A percentile compares a stretch with the other conserved stretches of the same genome.
Evolutionary conservation across 1,139 yeast species (phyloP).

Genomic region (Protomyces lactucae-debilis): DNA sequence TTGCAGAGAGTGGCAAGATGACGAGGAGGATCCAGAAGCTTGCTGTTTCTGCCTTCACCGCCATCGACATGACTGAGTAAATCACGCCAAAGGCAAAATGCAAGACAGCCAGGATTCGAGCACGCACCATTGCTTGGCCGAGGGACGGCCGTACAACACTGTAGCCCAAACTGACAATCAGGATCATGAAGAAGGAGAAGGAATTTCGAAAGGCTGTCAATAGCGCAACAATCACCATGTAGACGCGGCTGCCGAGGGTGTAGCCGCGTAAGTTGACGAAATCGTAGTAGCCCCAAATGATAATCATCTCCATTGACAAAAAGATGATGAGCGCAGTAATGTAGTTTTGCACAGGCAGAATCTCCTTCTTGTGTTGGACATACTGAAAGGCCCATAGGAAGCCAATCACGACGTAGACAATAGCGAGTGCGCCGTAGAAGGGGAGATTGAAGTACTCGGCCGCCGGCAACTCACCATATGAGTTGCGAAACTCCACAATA

Average conservation of each 20-base stretch:
- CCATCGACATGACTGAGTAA: constrained; percentile 66
- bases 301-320: constrained; percentile 23
- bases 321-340: constrained; percentile 39
- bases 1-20: constrained; percentile 63
- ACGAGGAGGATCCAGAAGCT: constrained; percentile 39
- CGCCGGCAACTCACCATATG: constrained; percentile 56
- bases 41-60: constrained; percentile 48
- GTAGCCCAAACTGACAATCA: constrained; percentile 85
- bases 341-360: constrained; percentile 85
- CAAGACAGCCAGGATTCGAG: constrained; percentile 67
- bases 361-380: constrained; percentile 78
- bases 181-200: constrained; percentile 77
- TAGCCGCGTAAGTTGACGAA: constrained; percentile 62
- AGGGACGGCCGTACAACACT: constrained; percentile 85
- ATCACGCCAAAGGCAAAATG: constrained; percentile 67
- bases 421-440: constrained; percentile 77
- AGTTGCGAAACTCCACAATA: constrained; percentile 28
- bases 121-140: constrained; percentile 70
- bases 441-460: constrained; percentile 88
- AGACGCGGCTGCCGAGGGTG: constrained; percentile 59
- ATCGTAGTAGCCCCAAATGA: constrained; percentile 54
- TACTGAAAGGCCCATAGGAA: constrained; percentile 81
- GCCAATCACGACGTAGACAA: constrained; percentile 75
- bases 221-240: constrained; percentile 70
- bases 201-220: constrained; percentile 78